Evolutionary conservation across 2,329 filamentous ascomycete species (phyloP).

Genomic region (Pseudohalonectria lignicola): DNA sequence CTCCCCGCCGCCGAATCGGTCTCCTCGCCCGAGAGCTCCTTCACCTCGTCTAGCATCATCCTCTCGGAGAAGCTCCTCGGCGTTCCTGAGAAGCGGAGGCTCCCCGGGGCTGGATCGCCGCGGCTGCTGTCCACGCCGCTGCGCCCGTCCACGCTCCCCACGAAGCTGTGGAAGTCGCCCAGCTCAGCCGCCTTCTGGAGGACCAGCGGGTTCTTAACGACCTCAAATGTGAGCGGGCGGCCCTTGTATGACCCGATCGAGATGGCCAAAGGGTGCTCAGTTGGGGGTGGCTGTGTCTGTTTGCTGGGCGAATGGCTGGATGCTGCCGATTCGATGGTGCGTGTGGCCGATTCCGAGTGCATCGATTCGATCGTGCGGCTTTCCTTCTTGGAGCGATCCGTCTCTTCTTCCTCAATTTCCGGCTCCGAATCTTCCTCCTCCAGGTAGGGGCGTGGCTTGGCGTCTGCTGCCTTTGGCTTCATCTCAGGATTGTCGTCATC

Average conservation of each 20-base stretch:
- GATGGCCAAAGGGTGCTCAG: no score
- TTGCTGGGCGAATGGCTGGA: slow-evolving; percentile 4
- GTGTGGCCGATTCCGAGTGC: neutral
- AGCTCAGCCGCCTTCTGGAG: slow-evolving; percentile 25
- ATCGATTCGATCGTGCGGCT: neutral
- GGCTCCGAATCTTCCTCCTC: slow-evolving; percentile 5
- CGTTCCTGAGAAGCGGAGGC: slow-evolving; percentile 13
- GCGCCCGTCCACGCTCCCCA: slow-evolving; percentile 26
- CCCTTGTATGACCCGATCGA: slow-evolving; percentile 28
- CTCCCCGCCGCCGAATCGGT: no score
- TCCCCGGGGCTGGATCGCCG: slow-evolving; percentile 15
- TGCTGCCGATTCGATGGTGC: neutral
- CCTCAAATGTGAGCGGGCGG: slow-evolving; percentile 21
- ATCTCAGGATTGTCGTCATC: slow-evolving; percentile 17
- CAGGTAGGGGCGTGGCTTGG: slow-evolving; percentile 3
- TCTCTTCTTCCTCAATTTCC: slow-evolving; percentile 1
- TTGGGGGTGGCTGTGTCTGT: slow-evolving; percentile 7
- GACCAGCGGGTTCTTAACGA: slow-evolving; percentile 24
- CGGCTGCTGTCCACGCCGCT: slow-evolving; percentile 15
- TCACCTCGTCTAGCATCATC: slow-evolving; percentile 13
- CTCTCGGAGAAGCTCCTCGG: slow-evolving; percentile 21
- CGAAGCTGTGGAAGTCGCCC: slow-evolving; percentile 25
- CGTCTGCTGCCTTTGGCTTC: neutral
- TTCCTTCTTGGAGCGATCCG: neutral
- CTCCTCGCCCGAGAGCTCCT: no score